Evolutionary conservation across 257 asterid species (phyloP).

Genomic region (Solanum stenotomum): DNA sequence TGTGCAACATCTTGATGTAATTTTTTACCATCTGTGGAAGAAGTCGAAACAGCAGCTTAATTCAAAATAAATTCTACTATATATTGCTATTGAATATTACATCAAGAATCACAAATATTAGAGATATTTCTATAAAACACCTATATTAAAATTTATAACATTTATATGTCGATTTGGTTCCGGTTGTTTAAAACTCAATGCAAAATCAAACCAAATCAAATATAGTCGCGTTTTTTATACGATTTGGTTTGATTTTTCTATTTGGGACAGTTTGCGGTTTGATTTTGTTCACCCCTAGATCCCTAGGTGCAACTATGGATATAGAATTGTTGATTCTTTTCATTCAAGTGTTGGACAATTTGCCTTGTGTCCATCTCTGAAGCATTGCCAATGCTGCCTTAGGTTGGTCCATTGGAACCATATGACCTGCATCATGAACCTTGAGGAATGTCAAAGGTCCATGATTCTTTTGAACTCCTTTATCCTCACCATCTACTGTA

Average conservation of each 20-base stretch:
- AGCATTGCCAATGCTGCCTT: background rate
- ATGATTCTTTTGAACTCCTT: background rate
- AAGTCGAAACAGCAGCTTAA: background rate
- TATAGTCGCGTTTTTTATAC: background rate
- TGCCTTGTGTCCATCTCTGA: background rate
- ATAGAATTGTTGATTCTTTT: background rate
- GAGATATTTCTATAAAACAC: background rate
- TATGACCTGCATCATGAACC: background rate
- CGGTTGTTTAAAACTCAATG: background rate
- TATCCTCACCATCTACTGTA: background rate
- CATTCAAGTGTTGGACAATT: background rate
- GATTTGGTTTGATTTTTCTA: background rate
- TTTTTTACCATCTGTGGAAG: too few species aligned
- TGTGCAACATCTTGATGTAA: too few species aligned
- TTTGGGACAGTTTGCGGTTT: background rate
- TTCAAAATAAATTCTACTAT: too few species aligned
- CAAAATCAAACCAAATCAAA: background rate
- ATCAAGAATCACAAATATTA: background rate
- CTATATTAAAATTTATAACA: too few species aligned
- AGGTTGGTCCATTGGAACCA: constrained; percentile 1
- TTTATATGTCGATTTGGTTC: background rate
- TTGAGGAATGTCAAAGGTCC: background rate
- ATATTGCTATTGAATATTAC: background rate
- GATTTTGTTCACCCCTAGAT: background rate
- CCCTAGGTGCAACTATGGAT: background rate